phyloP scores from a whole-genome alignment of 2,329 filamentous ascomycete species.

The Claviceps sp. region DNA sequence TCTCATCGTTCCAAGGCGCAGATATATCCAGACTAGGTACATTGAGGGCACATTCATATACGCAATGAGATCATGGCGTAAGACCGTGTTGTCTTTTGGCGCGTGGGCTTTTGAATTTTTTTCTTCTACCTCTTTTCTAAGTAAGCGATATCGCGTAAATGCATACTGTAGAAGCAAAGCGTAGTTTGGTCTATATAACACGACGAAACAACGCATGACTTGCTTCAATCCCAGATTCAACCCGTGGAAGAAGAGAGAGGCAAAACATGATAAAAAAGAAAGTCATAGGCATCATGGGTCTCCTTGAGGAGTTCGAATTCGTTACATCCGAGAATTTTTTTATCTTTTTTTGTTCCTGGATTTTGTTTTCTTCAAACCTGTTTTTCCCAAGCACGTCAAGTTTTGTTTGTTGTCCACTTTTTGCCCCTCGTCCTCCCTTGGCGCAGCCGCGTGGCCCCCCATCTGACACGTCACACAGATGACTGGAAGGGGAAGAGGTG shows the following conservation, averaged over 20 bases:
- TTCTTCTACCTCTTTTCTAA: too few species aligned
- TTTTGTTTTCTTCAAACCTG: background rate
- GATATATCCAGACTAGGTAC: too few species aligned
- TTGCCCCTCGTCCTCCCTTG: background rate
- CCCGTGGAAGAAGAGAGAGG: background rate
- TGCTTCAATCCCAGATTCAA: too few species aligned
- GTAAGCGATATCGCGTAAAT: too few species aligned
- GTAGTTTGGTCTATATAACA: background rate
- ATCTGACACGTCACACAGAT: background rate
- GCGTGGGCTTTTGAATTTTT: too few species aligned
- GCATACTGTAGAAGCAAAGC: background rate
- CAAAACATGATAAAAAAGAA: background rate
- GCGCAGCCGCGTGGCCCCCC: background rate
- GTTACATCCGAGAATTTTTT: conserved; percentile 3
- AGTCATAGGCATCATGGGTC: background rate
- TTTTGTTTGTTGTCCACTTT: background rate
- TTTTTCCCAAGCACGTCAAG: background rate
- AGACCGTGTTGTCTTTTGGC: too few species aligned
- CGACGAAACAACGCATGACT: too few species aligned
- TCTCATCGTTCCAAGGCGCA: too few species aligned
- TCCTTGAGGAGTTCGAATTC: conserved; percentile 7
- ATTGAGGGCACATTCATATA: too few species aligned
- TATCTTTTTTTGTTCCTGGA: background rate
- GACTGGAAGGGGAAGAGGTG: background rate
- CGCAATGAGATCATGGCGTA: too few species aligned